phyloP scores from a whole-genome alignment of 257 asterid species.

The Orobanche coerulescens region DNA sequence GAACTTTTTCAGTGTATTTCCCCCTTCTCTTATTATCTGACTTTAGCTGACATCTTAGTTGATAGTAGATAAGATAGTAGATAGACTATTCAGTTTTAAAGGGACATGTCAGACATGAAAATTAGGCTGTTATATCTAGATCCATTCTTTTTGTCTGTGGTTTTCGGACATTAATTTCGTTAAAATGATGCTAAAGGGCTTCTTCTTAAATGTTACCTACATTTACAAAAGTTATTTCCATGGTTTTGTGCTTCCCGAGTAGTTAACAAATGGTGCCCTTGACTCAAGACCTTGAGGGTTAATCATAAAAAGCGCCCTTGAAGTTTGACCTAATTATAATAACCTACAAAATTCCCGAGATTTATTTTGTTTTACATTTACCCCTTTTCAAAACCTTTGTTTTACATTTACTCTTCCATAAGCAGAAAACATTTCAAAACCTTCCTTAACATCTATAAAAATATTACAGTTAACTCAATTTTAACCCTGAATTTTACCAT shows the following conservation, averaged over 20 bases:
- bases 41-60: neutral
- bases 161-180: conserved; percentile 9
- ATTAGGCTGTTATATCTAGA: neutral
- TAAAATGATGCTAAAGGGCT: neutral
- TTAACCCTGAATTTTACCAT: too few relatives aligned
- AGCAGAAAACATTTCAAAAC: too few relatives aligned
- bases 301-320: too few relatives aligned
- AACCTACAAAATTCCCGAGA: too few relatives aligned
- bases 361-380: too few relatives aligned
- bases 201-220: neutral
- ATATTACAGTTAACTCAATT: too few relatives aligned
- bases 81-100: neutral
- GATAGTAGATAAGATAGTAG: neutral
- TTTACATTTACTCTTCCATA: too few relatives aligned
- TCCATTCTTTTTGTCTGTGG: neutral
- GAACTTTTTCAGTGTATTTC: conserved; percentile 55
- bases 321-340: too few relatives aligned
- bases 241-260: conserved; percentile 10
- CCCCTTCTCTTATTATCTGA: conserved; percentile 1
- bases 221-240: neutral
- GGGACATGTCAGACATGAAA: conserved; percentile 6
- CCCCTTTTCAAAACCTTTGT: too few relatives aligned
- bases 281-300: too few relatives aligned
- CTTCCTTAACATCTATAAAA: too few relatives aligned
- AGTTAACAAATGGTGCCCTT: neutral